Evolutionary conservation across 805 yeast genomes (phyloP).

Genomic region (Gaillardinia entomophila): DNA sequence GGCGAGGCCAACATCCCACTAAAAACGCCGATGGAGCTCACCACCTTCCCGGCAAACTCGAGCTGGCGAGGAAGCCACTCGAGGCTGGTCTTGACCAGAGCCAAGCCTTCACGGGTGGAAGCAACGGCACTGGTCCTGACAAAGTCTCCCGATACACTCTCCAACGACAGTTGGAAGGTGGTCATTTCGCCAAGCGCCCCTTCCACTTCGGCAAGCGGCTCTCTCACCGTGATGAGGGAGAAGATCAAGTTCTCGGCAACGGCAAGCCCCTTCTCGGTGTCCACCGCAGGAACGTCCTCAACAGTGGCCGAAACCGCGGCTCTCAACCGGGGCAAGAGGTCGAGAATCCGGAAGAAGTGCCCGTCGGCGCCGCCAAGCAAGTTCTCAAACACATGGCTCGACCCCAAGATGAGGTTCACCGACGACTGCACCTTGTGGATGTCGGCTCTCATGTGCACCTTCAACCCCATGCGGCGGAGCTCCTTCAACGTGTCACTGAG

Average conservation of each 20-base stretch:
- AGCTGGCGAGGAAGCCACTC: constrained; percentile 34
- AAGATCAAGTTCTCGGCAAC: constrained; percentile 66
- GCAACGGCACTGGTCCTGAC: constrained; percentile 10
- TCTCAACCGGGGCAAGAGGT: constrained; percentile 74
- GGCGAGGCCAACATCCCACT: constrained; percentile 8
- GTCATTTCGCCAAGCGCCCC: constrained; percentile 10
- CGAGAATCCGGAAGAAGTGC: constrained; percentile 66
- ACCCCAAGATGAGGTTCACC: constrained; percentile 57
- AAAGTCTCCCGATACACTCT: constrained; percentile 8
- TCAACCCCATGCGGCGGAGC: constrained; percentile 71
- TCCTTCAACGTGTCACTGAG: constrained; percentile 75
- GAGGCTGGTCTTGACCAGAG: constrained; percentile 7
- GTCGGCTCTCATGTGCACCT: constrained; percentile 58
- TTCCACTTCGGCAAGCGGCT: constrained; percentile 36
- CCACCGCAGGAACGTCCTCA: constrained; percentile 71
- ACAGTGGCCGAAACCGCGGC: constrained; percentile 54
- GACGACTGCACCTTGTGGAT: constrained; percentile 58
- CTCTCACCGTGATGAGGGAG: constrained; percentile 48
- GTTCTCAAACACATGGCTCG: constrained; percentile 40
- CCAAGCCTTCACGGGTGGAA: constrained; percentile 13
- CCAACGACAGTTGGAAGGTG: constrained; percentile 8
- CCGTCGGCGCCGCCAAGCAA: constrained; percentile 38
- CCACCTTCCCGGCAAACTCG: constrained; percentile 22
- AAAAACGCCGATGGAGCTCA: constrained; percentile 7
- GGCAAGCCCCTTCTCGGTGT: constrained; percentile 71